Evolutionary conservation across 2,329 filamentous ascomycete genomes (phyloP), one percentile per base, ranked within the genome.

Genomic region (Calonectria ilicicola): DNA sequence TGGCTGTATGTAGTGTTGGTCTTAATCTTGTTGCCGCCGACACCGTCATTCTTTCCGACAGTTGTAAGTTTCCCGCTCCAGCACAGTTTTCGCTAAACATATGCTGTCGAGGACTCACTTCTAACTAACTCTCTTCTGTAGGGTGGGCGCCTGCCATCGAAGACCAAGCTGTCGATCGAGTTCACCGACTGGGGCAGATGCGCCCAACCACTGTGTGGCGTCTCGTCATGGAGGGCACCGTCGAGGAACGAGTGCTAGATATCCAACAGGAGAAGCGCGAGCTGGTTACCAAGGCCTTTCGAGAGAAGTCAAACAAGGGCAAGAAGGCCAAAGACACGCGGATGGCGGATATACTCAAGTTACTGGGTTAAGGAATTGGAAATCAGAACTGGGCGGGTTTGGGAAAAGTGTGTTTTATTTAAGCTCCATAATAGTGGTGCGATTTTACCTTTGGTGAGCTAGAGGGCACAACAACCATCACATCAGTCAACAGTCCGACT

Each of bases 101-200:
- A 47, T 60, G 32, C 53, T 60, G 35, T 70, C 21, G 19, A 17
- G 17, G 19, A 44, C 21, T 6, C 38, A 3, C 56, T 32, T 42
- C 72, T 80, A 69, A 77, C 42, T 21, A 35, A 32, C 29, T 47
- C 21, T 35, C 12, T 35, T 35, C 12, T 38, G 23, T 47, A 85
- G 87, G 95, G 95, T 98, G 95, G 94, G 95, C 95, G 1, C 95
- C 95, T 0, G 95, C 95, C 1, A 97, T 98, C 68, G 95, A 98
- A 83, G 95, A 98, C 77, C 95, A 98, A 81, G 96, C 96, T 4
- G 89, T 98, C 3, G 95, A 98, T 81, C 93, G 95, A 5, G 95
- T 98, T 8, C 94, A 98, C 81, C 90, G 95, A 0, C 87, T 98
- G 0, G 95, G 95, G 0, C 96, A 98, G 85, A 96, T 89, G 75